These are phyloP conservation scores for Dryadomyces sulphureus DNA, from an alignment of 2,329 filamentous ascomycete genomes.

Conservation along the genomic window DNA sequence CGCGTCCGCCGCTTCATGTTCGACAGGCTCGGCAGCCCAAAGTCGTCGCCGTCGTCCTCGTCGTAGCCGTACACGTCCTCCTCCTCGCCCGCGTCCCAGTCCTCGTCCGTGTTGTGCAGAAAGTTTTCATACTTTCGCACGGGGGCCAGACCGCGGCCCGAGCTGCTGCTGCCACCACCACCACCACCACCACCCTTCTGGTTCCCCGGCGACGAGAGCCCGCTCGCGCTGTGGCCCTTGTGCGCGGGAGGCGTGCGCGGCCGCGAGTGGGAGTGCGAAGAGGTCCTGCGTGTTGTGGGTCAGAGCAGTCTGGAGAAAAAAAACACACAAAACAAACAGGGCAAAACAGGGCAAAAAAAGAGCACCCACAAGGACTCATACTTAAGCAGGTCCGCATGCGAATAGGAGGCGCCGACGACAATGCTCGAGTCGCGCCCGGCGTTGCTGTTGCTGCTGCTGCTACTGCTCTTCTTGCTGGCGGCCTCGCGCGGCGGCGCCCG, in stretches of 20 bases:
- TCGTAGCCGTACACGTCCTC: constrained; percentile 69
- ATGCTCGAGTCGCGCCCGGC: constrained; percentile 42
- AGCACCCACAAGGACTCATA: constrained; percentile 58
- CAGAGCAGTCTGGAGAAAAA: constrained; percentile 3
- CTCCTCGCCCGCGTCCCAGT: constrained; percentile 60
- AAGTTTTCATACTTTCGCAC: constrained; percentile 68
- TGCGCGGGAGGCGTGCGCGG: constrained; percentile 59
- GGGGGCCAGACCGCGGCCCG: constrained; percentile 39
- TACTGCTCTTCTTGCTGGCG: constrained; percentile 36
- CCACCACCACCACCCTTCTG: not conserved
- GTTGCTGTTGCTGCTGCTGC: constrained; percentile 1
- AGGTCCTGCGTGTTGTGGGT: constrained; percentile 27
- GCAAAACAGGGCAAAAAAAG: not conserved
- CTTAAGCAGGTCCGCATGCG: constrained; percentile 87
- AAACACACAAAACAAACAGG: not conserved
- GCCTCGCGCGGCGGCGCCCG: constrained; percentile 39
- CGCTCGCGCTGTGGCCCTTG: constrained; percentile 30
- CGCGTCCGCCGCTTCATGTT: constrained; percentile 68
- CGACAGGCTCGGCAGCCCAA: constrained; percentile 81
- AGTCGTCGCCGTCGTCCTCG: constrained; percentile 79
- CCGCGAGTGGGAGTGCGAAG: constrained; percentile 45
- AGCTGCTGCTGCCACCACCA: not conserved
- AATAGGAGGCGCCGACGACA: constrained; percentile 89
- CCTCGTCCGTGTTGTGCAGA: constrained; percentile 65
- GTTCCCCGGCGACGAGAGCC: not conserved